Evolutionary conservation across 306 rosid genomes (phyloP), one percentile per base, ranked within the genome.

Genomic region (Prunus davidiana): DNA sequence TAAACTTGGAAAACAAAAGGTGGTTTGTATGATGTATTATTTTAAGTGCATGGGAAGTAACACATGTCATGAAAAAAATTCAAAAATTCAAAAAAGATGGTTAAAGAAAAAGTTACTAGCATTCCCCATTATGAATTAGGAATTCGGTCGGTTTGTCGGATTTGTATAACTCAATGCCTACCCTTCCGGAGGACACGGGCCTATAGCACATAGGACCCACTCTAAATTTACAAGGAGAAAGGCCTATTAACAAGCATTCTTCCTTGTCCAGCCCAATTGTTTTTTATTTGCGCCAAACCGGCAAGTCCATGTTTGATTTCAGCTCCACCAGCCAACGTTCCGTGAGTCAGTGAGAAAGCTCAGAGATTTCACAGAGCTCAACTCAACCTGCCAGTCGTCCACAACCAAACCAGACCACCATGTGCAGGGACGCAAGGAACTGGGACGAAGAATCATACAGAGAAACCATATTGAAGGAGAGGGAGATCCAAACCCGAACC

Each of bases 391-490:
- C 56, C 18, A 3, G 64, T 20, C 75, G 13, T 13, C 38, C 27
- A 22, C 64, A 6, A 51, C 57, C 58, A 43, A 62, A 15, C 6
- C 58, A 43, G 55, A 15, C 4, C 41, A 43, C 83, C 73, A 90
- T 92, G 96, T 45, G 69, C 65, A 95, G 87, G 19, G 93, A 94
- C 88, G 96, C 95, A 25, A 94, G 88, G 20, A 89, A 83, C 85
- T 94, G 98, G 98, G 89, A 92, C 86, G 97, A 94, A 83, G 84
- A 88, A 57, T 82, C 76, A 11, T 94, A 94, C 87, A 86, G 92
- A 43, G 96, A 88, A 84, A 71, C 72, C 80, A 81, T 94, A 28
- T 56, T 86, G 25, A 89, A 89, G 75, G 95, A 94, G 64, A 77
- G 90, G 47, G 95, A 92, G 63, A 85, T 90, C 45, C 91, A 86